Conservation (phyloP, 1,139 yeast genomes). For the Yamadazyma atmosphaerica region DNA sequence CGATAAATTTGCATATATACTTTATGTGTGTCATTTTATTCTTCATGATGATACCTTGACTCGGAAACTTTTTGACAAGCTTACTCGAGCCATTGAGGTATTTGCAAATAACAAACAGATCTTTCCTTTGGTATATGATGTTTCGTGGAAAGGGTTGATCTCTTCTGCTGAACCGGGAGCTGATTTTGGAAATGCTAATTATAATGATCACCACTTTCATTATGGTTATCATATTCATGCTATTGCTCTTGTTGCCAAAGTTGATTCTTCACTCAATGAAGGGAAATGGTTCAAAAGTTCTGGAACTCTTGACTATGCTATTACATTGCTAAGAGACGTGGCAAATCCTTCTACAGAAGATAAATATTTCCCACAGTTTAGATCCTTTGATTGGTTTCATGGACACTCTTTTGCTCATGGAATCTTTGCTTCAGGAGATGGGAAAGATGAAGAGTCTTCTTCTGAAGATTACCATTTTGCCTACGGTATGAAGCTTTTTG, state of each 20-base stretch:
- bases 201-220: constrained; percentile 83
- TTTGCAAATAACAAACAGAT: constrained; percentile 59
- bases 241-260: constrained; percentile 60
- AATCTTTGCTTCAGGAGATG: constrained; percentile 45
- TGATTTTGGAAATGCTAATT: constrained; percentile 76
- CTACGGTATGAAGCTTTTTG: constrained; percentile 44
- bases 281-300: constrained; percentile 31
- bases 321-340: constrained; percentile 39
- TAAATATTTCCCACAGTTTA: constrained; percentile 37
- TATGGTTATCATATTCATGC: constrained; percentile 79
- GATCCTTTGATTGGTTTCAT: constrained; percentile 48
- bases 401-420: constrained; percentile 53
- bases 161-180: constrained; percentile 66
- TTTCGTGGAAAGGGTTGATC: constrained; percentile 71
- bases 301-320: constrained; percentile 32
- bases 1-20: constrained; percentile 73
- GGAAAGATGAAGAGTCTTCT: constrained; percentile 48
- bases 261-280: constrained; percentile 38
- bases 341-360: constrained; percentile 42
- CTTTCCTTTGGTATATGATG: constrained; percentile 65
- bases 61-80: constrained; percentile 40
- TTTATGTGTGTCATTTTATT: constrained; percentile 61
- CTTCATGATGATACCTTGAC: constrained; percentile 52
- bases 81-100: constrained; percentile 60
- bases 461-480: constrained; percentile 49